Base-by-base conservation (phyloP, 2,329 filamentous ascomycete genomes). In the Exophiala viscosa region DNA sequence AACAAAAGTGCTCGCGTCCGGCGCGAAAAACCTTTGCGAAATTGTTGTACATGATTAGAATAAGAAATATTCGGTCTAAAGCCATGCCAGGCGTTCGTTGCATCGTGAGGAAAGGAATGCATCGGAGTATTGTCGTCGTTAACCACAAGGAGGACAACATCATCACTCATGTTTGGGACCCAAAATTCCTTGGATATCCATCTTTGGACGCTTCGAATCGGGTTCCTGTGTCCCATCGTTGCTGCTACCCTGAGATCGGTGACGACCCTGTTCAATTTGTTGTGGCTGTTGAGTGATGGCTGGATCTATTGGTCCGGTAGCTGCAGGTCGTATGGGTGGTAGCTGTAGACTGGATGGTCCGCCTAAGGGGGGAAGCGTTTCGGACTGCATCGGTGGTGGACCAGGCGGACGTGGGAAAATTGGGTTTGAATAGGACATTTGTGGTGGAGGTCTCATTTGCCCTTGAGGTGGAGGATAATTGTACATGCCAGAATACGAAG, bases 131-230 rank as follows among this genome's bases (percentile, higher is more conserved):
- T 17, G 13, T 18, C 36, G 20, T 40, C 23, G 13, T 18, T 17
- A 15, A 6, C 13, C 11, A 18, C n/a, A 11, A 18, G 18, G 11
- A 17, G 18, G 9, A 32, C 40, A 17, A 14, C 28, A 36, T 17
- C 8, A 10, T 57, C 43, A 57, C 9, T 57, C 54, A 41, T 55
- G 44, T 23, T 55, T 48, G 13, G 60, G 62, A 23, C 59, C 60
- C 3, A 64, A 43, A 18, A 64, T 62, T 2, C 58, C 55, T 41
- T 59, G 48, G 32, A 64, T 62, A 38, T 64, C 62, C 62, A 63
- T 63, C 42, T 58, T 62, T 9, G 60, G 60, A 38, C 62, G 52
- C 52, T 64, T 64, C 15, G 62, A 31, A 31, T 60, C 56, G 18
- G 55, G 61, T 35, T 60, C 57, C 42, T 57, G 51, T 20, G 54